Base-by-base conservation (phyloP, 2,329 filamentous ascomycete species). In the Hypoxylon sp. region DNA sequence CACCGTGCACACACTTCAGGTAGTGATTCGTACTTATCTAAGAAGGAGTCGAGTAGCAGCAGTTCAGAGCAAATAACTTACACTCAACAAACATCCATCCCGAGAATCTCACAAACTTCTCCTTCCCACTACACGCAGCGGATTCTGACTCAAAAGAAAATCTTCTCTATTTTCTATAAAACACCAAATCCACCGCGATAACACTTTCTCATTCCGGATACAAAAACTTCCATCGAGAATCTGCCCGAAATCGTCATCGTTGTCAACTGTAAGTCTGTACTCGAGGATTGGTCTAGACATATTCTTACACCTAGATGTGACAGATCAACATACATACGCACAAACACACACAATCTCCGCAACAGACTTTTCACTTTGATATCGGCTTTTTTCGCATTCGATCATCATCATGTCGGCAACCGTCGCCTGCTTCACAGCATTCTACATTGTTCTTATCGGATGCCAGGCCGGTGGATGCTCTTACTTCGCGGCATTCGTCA, bases 401-500 rank as follows among this genome's bases (percentile, higher is more conserved):
- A 31, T 31, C 13, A 39, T 22, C 31, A 44, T n/a, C 10, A 59
- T 59, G 56, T 37, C 24, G 46, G 2, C 9, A 3, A 9, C 37
- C 9, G 1, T n/a, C 33, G 17, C 26, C n/a, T 35, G 17, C 33
- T 10, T 59, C 22, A 29, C 11, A 4, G 39, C 39, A 3, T 22
- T 44, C 14, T 33, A 14, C 26, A 2, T 42, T 19, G 5, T 52
- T 5, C 31, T 64, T 3, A 9, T 64, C 4, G 59, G 17, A 5
- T 52, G 35, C 19, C 17, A 17, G 17, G 46, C 46, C 1, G 56
- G 44, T 14, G 61, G 44, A 35, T 61, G 48, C 24, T 42, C 22
- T 2, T 68, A 64, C 48, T 68, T 64, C 29, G 60, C 65, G 2
- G 39, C 47, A 31, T 57, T 68, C 9, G 33, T 48, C 51, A 37